phyloP scores from a whole-genome alignment of 257 asterid genomes.

The Fraxinus pennsylvanica region DNA sequence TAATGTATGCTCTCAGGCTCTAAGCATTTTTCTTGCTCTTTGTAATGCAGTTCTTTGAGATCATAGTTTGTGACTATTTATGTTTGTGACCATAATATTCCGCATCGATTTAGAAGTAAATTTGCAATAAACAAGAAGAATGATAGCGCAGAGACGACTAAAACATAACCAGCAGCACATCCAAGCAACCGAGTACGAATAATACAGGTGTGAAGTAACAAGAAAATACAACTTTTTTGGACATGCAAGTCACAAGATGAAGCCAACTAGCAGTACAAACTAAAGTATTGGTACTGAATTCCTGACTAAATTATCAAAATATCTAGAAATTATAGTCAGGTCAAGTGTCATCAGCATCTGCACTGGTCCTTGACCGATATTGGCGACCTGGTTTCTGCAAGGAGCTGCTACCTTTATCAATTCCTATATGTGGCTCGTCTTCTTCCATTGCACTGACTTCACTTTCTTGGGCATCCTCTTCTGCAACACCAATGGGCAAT shows the following conservation, averaged over 20 bases:
- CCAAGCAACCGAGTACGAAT: neutral
- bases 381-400: constrained; percentile 51
- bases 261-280: neutral
- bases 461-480: constrained; percentile 41
- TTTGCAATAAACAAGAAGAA: neutral
- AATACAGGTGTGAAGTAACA: neutral
- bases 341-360: neutral
- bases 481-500: constrained; percentile 46
- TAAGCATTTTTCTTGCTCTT: too few species aligned
- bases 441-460: constrained; percentile 70
- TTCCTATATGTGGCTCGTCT: constrained; percentile 36
- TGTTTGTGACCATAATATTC: too few species aligned
- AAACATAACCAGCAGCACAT: neutral
- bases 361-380: constrained; percentile 50
- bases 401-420: constrained; percentile 27
- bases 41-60: too few species aligned
- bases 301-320: neutral
- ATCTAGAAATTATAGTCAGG: neutral
- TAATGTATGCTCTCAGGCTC: too few species aligned
- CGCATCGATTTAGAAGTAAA: neutral
- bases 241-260: neutral
- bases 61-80: too few species aligned
- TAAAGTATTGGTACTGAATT: neutral
- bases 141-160: neutral
- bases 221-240: neutral